Evolutionary conservation across 164 flowering plant species (phyloP), one percentile per base, ranked within the genome.

Genomic region (Vitis cinerea): DNA sequence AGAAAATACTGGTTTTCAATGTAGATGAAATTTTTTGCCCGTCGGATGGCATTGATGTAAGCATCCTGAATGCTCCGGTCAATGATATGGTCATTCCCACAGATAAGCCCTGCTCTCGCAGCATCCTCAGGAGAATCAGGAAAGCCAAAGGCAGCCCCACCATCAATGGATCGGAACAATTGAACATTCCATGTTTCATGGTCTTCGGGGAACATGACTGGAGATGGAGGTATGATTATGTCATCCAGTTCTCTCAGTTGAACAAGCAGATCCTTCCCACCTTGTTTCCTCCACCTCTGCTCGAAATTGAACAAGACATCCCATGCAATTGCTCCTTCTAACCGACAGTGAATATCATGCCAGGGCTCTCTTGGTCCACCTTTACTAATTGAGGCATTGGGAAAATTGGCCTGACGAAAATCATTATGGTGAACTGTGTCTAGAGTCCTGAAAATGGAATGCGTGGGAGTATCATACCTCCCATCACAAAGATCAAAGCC

Each of bases 351-450:
- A 27, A 89, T 83, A 65, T 91, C 94, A 64, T 91, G 97, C 97
- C 97, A 91, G 8, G 96, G 93, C 86, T 90, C 89, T 65, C 93
- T 77, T 1, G 96, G 94, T 4, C 97, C 97, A 57, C 97, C 97
- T 72, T 84, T 91, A 1, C 75, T 59, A 50, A 88, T 82, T 6
- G 91, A 74, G 17, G 88, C 80, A 50, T 83, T 88, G 1, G 77
- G 19, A 50, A 84, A 84, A 61, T 84, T 85, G 19, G 91, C 92
- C 74, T 91, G 97, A 68, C 88, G 87, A 67, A 91, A 88, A 80
- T 91, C 94, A 61, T 81, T 78, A 64, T 78, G 90, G 67, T 91
- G 94, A 16, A 74, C 82, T 0, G 84, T 81, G 72, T 74, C 82
- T 74, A 91, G 62, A 10, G 94, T 89, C 70, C 88, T 64, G 67